phyloP scores from a whole-genome alignment of 225 moss, liverwort and hornwort species.

The Ulota crispa region DNA sequence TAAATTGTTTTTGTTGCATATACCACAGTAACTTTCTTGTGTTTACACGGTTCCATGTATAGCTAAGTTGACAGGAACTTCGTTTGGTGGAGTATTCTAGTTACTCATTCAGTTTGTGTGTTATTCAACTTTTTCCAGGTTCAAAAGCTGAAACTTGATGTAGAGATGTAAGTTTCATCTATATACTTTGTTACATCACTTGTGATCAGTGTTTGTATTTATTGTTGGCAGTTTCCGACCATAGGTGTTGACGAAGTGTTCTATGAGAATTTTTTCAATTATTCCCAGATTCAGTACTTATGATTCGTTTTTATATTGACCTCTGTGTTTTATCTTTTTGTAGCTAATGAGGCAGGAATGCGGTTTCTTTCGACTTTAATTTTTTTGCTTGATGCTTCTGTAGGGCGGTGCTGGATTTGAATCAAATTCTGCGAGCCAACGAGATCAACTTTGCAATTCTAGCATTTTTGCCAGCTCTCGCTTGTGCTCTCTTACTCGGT shows the following conservation, averaged over 20 bases:
- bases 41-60: not conserved
- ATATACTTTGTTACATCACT: not conserved
- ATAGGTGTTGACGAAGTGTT: not conserved
- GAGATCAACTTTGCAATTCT: conserved; percentile 97
- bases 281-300: not conserved
- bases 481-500: conserved; percentile 50
- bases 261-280: not conserved
- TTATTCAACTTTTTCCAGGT: conserved; percentile 50
- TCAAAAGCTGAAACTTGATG: conserved; percentile 94
- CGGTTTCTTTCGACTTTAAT: not conserved
- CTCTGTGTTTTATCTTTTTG: not conserved
- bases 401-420: conserved; percentile 93
- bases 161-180: conserved; percentile 67
- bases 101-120: conserved; percentile 23
- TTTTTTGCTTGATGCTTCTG: conserved; percentile 19
- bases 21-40: not conserved
- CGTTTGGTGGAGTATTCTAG: conserved; percentile 4
- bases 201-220: not conserved
- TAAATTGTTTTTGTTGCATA: not conserved
- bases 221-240: not conserved
- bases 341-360: not conserved
- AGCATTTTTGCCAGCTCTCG: conserved; percentile 84
- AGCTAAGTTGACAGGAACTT: not conserved
- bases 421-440: conserved; percentile 92
- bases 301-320: not conserved